phyloP scores from a whole-genome alignment of 2,329 filamentous ascomycete species.

The Aspergillus puulaauensis region DNA sequence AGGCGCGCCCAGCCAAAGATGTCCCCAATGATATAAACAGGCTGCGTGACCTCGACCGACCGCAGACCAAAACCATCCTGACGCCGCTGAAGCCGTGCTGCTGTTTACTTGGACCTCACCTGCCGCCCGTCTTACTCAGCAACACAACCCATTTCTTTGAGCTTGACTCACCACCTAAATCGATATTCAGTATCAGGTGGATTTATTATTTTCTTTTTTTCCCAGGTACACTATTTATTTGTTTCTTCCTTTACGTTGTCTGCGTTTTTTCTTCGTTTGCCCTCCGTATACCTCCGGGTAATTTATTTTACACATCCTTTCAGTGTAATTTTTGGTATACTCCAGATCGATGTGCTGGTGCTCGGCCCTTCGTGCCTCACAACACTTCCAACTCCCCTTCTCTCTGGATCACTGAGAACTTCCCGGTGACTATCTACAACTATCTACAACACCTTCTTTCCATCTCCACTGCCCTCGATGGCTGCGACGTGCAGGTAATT shows the following conservation, averaged over 20 bases:
- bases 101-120: slow-evolving; percentile 10
- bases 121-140: background rate
- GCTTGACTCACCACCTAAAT: background rate
- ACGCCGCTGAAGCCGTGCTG: slow-evolving; percentile 5
- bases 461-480: slow-evolving; percentile 14
- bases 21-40: slow-evolving; percentile 50
- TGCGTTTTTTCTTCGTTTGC: slow-evolving; percentile 12
- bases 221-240: slow-evolving; percentile 10
- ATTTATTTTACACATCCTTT: slow-evolving; percentile 13
- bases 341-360: slow-evolving; percentile 10
- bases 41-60: slow-evolving; percentile 44
- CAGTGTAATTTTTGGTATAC: slow-evolving; percentile 12
- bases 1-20: slow-evolving; percentile 39
- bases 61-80: slow-evolving; percentile 9
- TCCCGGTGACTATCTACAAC: background rate
- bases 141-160: background rate
- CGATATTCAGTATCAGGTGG: background rate
- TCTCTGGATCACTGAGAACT: slow-evolving; percentile 5
- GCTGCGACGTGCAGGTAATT: slow-evolving; percentile 23
- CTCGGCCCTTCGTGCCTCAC: slow-evolving; percentile 4
- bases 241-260: background rate
- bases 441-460: background rate
- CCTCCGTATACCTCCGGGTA: background rate
- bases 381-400: slow-evolving; percentile 10
- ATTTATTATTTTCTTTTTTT: slow-evolving; percentile 8